Evolutionary conservation across 1,284 basidiomycete species (phyloP).

Genomic region (Rhodotorula mucilaginosa): DNA sequence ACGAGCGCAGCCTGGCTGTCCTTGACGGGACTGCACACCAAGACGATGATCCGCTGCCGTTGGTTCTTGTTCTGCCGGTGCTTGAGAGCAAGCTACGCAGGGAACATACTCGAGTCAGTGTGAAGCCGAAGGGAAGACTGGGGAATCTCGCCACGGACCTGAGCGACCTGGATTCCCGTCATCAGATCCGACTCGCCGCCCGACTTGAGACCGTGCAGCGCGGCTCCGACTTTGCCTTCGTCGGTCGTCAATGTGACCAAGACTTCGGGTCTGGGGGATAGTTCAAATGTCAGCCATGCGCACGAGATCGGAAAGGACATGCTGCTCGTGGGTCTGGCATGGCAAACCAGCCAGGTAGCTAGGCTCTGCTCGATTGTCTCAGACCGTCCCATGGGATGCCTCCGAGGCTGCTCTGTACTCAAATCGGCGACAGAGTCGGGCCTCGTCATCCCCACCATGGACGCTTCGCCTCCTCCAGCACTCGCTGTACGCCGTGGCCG

Average conservation of each 20-base stretch:
- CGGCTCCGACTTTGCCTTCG: slow-evolving; percentile 83
- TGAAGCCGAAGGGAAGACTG: not conserved
- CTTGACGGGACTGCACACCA: slow-evolving; percentile 81
- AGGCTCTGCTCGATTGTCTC: too few species aligned
- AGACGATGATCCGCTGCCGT: slow-evolving; percentile 88
- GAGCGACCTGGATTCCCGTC: slow-evolving; percentile 88
- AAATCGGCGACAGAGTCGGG: not conserved
- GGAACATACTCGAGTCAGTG: too few species aligned
- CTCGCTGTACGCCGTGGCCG: too few species aligned
- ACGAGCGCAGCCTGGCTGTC: slow-evolving; percentile 36
- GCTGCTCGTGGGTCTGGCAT: not conserved
- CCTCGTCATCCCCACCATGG: slow-evolving; percentile 3
- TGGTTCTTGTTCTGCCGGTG: slow-evolving; percentile 98
- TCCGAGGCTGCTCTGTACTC: too few species aligned
- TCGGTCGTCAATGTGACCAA: slow-evolving; percentile 94
- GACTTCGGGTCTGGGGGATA: slow-evolving; percentile 71
- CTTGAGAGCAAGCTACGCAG: slow-evolving; percentile 74
- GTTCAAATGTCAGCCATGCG: not conserved
- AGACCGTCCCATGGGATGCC: not conserved
- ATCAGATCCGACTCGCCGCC: slow-evolving; percentile 78
- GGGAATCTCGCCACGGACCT: slow-evolving; percentile 48
- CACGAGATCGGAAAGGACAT: not conserved
- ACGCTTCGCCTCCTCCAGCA: not conserved
- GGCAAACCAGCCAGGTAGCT: too few species aligned
- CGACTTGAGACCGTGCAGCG: slow-evolving; percentile 65